Evolutionary conservation across 2,329 filamentous ascomycete species (phyloP).

Genomic region (Nemania serpens): DNA sequence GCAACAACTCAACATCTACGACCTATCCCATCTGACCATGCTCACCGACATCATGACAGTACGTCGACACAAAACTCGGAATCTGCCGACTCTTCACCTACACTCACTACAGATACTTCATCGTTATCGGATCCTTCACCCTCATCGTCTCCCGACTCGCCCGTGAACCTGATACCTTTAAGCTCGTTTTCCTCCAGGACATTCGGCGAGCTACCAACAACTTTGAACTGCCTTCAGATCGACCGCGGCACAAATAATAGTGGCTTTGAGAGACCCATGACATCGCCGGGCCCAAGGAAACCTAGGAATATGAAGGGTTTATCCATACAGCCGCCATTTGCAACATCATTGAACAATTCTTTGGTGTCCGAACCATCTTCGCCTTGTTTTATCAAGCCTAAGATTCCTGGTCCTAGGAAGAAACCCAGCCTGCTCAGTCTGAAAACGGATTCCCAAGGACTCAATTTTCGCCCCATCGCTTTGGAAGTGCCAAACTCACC

Average conservation of each 20-base stretch:
- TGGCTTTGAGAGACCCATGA: slow-evolving; percentile 62
- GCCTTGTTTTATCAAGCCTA: slow-evolving; percentile 80
- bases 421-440: slow-evolving; percentile 80
- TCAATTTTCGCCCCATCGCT: slow-evolving; percentile 52
- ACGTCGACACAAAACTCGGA: slow-evolving; percentile 79
- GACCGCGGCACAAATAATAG: slow-evolving; percentile 42
- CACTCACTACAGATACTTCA: slow-evolving; percentile 88
- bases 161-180: slow-evolving; percentile 72
- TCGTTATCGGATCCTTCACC: slow-evolving; percentile 89
- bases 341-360: slow-evolving; percentile 51
- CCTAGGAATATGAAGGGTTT: slow-evolving; percentile 84
- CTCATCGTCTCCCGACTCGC: slow-evolving; percentile 90
- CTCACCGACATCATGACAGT: slow-evolving; percentile 75
- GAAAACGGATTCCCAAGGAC: slow-evolving; percentile 69
- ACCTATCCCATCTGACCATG: slow-evolving; percentile 51
- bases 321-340: slow-evolving; percentile 71
- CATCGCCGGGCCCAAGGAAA: slow-evolving; percentile 71
- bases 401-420: slow-evolving; percentile 70
- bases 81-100: slow-evolving; percentile 92
- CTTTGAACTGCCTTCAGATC: slow-evolving; percentile 52
- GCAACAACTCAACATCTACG: slow-evolving; percentile 48
- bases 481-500: slow-evolving; percentile 62
- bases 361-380: slow-evolving; percentile 70
- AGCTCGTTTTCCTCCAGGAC: slow-evolving; percentile 68
- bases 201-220: slow-evolving; percentile 53